Evolutionary conservation across 441 rosid genomes (phyloP), one percentile per base, ranked within the genome.

Genomic region (Manihot esculenta): DNA sequence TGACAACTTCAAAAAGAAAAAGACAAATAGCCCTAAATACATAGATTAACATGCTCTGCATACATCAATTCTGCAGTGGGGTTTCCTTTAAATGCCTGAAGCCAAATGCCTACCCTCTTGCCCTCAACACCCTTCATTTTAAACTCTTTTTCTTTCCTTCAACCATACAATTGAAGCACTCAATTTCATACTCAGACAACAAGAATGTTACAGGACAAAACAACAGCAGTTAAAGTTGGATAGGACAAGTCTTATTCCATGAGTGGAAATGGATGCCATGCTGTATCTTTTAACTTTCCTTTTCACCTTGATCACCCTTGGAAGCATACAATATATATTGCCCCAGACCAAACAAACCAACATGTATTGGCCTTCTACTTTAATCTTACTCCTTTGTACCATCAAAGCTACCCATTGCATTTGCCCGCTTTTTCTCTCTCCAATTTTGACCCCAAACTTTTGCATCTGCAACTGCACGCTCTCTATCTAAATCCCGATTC

Each of bases 361-460:
- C 72, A 33, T 26, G 33, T 45, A 71, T 38, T 48, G 2, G 21
- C 45, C 47, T 15, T 64, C 18, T 7, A 3, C 54, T 41, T 50
- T n/a, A 38, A 27, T 78, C 69, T 68, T 69, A 91, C 76, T 89
- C 94, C 33, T 90, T 85, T 64, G 92, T 84, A 68, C 91, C 84
- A 75, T 94, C 96, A 27, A 88, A 90, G 80, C 96, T 92, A n/a
- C 88, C 89, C 74, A 82, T 67, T 18, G 88, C 84, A 50, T 84
- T 83, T 11, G 90, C 93, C 47, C 92, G 83, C 76, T 92, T 95
- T 74, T 84, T 91, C 79, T 90, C 98, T 73, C 99, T 86, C 98
- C 86, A 92, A 76, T 92, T 92, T 82, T 95, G 98, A 35, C 99
- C 99, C 99, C 99, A 95, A 33, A 95, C 98, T 76, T 92, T 95